phyloP scores from a whole-genome alignment of 139 green algal species.

The Ulvella scutata region DNA sequence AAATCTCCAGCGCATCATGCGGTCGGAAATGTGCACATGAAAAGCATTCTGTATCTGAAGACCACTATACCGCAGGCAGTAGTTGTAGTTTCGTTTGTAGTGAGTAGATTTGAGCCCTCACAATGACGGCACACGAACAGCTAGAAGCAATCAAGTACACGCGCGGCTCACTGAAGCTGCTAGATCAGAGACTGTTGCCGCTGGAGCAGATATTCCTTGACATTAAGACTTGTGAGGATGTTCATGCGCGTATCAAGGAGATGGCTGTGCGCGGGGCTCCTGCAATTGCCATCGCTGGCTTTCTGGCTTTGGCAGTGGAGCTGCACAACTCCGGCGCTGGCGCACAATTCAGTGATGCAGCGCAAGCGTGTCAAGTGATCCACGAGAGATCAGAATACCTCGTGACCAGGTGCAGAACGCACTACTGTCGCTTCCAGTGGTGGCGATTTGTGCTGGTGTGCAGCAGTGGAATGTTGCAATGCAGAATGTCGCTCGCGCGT shows the following conservation, averaged over 20 bases:
- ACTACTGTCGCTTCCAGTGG: no score
- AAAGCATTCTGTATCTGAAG: no score
- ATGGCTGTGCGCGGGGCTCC: constrained; percentile 91
- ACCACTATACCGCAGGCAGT: no score
- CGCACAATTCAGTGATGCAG: constrained; percentile 22
- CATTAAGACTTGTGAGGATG: constrained; percentile 28
- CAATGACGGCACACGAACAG: no score
- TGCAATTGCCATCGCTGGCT: constrained; percentile 80
- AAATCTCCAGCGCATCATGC: no score
- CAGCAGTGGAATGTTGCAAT: no score
- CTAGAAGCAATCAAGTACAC: constrained; percentile 65
- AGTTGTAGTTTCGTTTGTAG: no score
- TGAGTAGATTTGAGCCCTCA: no score
- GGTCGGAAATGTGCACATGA: no score
- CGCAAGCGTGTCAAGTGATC: constrained; percentile 18
- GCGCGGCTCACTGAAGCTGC: constrained; percentile 50
- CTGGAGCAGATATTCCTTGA: constrained; percentile 42
- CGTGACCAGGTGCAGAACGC: constrained; percentile 44
- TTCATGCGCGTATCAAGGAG: constrained; percentile 58
- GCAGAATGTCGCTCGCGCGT: background rate
- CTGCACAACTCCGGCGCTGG: constrained; percentile 21
- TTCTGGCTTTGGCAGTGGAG: constrained; percentile 53
- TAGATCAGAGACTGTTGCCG: constrained; percentile 82
- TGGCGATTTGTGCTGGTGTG: no score
- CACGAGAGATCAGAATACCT: constrained; percentile 47